Evolutionary conservation across 192 early-diverging fungal species (phyloP), one percentile per base, ranked within the genome.

Genomic region (Rhizoclosmatium globosum): DNA sequence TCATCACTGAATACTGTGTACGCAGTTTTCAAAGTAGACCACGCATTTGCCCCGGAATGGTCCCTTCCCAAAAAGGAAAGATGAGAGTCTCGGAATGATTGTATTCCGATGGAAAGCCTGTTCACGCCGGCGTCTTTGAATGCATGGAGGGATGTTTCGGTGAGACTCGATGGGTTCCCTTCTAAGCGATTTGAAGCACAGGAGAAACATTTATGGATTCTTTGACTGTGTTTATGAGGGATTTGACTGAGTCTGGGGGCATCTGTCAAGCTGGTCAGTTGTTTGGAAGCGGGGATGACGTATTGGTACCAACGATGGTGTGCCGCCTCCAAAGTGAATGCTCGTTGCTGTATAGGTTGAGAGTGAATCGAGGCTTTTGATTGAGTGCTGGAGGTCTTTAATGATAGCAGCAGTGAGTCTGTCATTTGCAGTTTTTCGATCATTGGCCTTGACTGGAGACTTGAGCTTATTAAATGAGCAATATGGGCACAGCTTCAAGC

Each of bases 291-390:
- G 15, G 15, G 23, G 53, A 1, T 83, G 85, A n/a, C 61, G 74
- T 13, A 66, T 21, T 13, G 38, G 21, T n/a, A 86, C 81, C n/a
- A 90, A 79, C 61, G 82, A 82, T 13, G 89, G 89, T 42, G 89
- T 88, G 48, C 89, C 89, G 42, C 89, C 89, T 74, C 89, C 89
- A 85, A 90, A 89, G 72, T 88, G 70, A 41, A 72, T 21, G 48
- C 31, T 42, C 19, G 70, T 57, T 17, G 87, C 38, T 85, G 79
- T 67, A 48, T 43, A 17, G 77, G 15, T 13, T 21, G 21, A 23
- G 19, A 46, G 21, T 4, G 59, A 17, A 60, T 69, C 21, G 9
- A 41, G 13, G 17, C 44, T 17, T 3, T 68, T 42, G 13, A 78
- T n/a, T 53, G 41, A 78, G n/a, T 21, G 50, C 7, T 21, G 2